Evolutionary conservation across 768 basidiomycete species (phyloP), one percentile per base, ranked within the genome.

Genomic region (Rhizopogon vesiculosus): DNA sequence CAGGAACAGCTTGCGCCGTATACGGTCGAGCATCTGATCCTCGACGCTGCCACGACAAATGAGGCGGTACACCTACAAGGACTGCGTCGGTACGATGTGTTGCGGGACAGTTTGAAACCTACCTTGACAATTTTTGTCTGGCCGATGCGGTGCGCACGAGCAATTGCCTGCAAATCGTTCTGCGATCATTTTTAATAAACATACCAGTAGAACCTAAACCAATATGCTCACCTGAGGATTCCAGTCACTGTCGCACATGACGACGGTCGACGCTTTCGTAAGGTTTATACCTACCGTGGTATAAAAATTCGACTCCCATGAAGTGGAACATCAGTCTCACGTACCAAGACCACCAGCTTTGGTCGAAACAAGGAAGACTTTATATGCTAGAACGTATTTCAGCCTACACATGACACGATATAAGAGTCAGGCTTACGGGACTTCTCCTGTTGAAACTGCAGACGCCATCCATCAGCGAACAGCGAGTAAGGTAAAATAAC

Each of bases 131-230:
- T 72, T 62, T 87, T 87, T 51, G 80, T 87, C 66, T 90, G 88
- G 6, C 88, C 88, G 53, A 89, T 87, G 9, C 91, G 81, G 67
- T 92, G 91, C 0, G 91, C 91, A 42, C 91, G 78, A 22, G 91
- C 91, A 67, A 92, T 90, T 0, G 91, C 91, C 69, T 92, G 90
- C 6, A 92, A 71, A 66, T 93, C 91, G 65, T 89, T 91, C 67
- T 91, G 58, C 22, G 15, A 22, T 18, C 3, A 4, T 18, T 43
- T 35, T n/a, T 2, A 25, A 35, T 29, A 18, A 68, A 70, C 16
- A 29, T 29, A 19, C 10, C 16, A 13, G 5, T 8, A 28, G 15
- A 35, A 10, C 25, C 3, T 18, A 16, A 38, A 15, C 13, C 71
- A 71, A 59, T 72, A 50, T 3, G 31, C 57, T 33, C 51, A 66